Evolutionary conservation across 148 eudicot species (phyloP).

Genomic region (Arctostaphylos glauca): DNA sequence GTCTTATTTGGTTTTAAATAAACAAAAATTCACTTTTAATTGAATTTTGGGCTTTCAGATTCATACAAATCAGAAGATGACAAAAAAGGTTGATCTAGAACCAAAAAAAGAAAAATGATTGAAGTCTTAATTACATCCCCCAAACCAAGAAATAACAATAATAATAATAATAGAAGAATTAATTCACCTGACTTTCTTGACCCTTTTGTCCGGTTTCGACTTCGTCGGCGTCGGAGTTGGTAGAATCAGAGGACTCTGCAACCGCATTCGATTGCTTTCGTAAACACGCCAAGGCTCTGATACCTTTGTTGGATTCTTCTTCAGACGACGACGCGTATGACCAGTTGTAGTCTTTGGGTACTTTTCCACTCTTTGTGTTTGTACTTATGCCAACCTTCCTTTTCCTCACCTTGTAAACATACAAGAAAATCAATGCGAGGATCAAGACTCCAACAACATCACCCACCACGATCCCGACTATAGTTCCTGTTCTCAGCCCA

Average conservation of each 20-base stretch:
- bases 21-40: too few species aligned
- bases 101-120: background rate
- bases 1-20: too few species aligned
- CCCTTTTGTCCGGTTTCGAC: constrained; percentile 15
- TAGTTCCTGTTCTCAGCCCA: constrained; percentile 43
- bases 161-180: too few species aligned
- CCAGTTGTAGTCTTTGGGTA: constrained; percentile 33
- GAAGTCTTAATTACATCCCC: background rate
- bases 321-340: constrained; percentile 31
- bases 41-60: too few species aligned
- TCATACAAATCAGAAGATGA: too few species aligned
- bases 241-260: constrained; percentile 33
- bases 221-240: constrained; percentile 35
- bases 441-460: constrained; percentile 55
- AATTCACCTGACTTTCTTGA: background rate
- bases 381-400: constrained; percentile 19
- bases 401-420: constrained; percentile 35
- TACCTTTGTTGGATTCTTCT: constrained; percentile 47
- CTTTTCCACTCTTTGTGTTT: constrained; percentile 14
- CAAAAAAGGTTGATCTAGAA: too few species aligned
- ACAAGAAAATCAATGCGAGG: constrained; percentile 37
- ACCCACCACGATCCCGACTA: constrained; percentile 66
- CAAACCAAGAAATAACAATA: background rate
- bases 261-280: constrained; percentile 34
- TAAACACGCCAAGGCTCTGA: constrained; percentile 64